These are phyloP conservation scores for Neonectria coccinea DNA, from an alignment of 2,329 filamentous ascomycete species.

Conservation along the genomic window DNA sequence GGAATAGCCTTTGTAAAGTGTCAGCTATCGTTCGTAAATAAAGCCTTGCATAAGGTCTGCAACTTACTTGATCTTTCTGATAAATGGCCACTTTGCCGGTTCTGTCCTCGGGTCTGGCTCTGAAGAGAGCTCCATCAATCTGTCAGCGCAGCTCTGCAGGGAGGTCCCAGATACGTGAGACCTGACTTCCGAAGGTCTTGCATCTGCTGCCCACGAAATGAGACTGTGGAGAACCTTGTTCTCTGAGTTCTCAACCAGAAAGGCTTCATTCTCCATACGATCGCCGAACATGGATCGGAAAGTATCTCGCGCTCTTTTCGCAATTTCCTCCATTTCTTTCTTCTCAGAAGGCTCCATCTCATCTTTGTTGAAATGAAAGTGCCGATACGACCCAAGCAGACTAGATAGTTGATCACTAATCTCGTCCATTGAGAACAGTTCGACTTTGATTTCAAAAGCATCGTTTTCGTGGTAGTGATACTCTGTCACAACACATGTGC, in stretches of 20 bases:
- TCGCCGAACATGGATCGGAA: conserved; percentile 54
- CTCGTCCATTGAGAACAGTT: conserved; percentile 49
- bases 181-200: conserved; percentile 18
- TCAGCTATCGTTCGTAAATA: conserved; percentile 25
- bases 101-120: conserved; percentile 38
- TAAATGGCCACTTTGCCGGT: conserved; percentile 57
- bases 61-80: conserved; percentile 56
- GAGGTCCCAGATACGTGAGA: conserved; percentile 14
- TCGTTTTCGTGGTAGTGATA: conserved; percentile 54
- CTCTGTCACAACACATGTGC: conserved; percentile 62
- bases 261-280: conserved; percentile 32
- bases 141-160: conserved; percentile 48
- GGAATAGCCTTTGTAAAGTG: conserved; percentile 55
- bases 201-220: conserved; percentile 38
- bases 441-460: conserved; percentile 50
- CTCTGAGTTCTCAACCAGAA: conserved; percentile 35
- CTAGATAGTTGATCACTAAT: conserved; percentile 50
- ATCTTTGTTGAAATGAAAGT: conserved; percentile 46
- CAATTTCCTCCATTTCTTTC: conserved; percentile 42
- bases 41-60: accelerated
- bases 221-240: conserved; percentile 37
- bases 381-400: conserved; percentile 53
- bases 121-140: conserved; percentile 54
- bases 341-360: conserved; percentile 42
- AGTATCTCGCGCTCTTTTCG: conserved; percentile 51